Base-by-base conservation (phyloP, 371 early-diverging fungal species). In the Apophysomyces ossiformis region DNA sequence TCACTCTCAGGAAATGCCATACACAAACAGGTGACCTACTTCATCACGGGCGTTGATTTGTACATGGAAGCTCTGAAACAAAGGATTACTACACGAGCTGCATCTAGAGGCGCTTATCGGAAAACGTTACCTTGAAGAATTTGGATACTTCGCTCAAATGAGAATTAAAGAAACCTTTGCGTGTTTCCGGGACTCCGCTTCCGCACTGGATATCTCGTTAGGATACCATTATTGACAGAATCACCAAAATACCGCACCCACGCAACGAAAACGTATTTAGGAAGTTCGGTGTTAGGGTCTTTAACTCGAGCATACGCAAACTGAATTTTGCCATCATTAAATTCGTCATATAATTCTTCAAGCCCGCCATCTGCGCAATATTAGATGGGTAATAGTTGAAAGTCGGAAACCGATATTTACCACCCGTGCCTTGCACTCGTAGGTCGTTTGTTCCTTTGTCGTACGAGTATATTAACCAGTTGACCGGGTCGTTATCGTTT, bases 261-360 rank as follows among this genome's bases (percentile, higher is more conserved):
- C n/a, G 89, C 92, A 67, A 97, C 89, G 68, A 97, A 88, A 50
- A 96, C 93, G 74, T 89, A 91, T 77, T 96, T 97, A 60, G 92
- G 88, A 36, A 97, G 84, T 41, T 86, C 86, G 1, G 95, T 92
- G 64, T 94, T 92, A 11, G 94, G 95, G 75, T 97, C 97, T 46
- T 81, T 81, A 36, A 96, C 92, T 37, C 92, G 85, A 7, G 82
- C 90, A 78, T 91, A 94, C 11, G 95, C 97, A 76, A 90, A 97
- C 76, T 93, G 95, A 58, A 96, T 90, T 74, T 95, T 94, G 59
- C 92, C 87, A 63, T 92, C 94, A 60, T 88, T 86, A 77, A 96
- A 96, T 72, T 95, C 96, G 1, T 97, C 97, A n/a, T 74, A 72
- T 9, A 97, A 85, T 60, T 94, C 96, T 35, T 94, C 94, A 4